Base-by-base conservation (phyloP, 306 rosid genomes). In the Abrus precatorius region DNA sequence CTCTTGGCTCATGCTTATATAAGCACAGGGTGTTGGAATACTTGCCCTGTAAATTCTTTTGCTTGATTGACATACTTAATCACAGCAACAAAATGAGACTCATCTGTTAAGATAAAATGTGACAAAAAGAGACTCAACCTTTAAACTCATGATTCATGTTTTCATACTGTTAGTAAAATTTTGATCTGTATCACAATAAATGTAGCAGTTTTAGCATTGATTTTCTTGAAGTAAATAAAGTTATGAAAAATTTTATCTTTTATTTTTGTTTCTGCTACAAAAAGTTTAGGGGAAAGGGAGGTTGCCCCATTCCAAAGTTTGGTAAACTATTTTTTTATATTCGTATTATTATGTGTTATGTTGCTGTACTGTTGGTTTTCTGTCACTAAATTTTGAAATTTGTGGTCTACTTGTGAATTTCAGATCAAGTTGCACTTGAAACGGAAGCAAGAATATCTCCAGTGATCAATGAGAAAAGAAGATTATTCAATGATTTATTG, bases 401-500 rank as follows among this genome's bases (percentile, higher is more conserved):
- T 76, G 33, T 78, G 76, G n/a, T n/a, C 70, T 14, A 36, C 62
- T 34, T 76, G 48, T 79, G 72, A 80, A 76, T 85, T 54, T 83
- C 89, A 95, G 99, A 95, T 87, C 92, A 90, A 85, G 91, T 74
- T 85, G 90, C 94, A 62, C 88, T 84, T 75, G 97, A 95, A 87
- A 88, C 90, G 14, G 96, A 91, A 86, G 97, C 97, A 72, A 91
- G 97, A 76, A 90, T 95, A 73, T 82, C 93, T n/a, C 99, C 99
- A 1, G 9, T 95, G 79, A 88, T 93, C 72, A 90, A 81, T 36
- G 99, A 93, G 93, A 93, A 92, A 86, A 89, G 86, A 86, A 90
- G 92, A 84, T 72, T 95, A 92, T 95, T 95, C 92, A 93, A 95
- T 85, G 99, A 93, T 83, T 90, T 95, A 81, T 87, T 95, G 92